Evolutionary conservation across 768 basidiomycete species (phyloP).

Genomic region (Russula ochroleuca): DNA sequence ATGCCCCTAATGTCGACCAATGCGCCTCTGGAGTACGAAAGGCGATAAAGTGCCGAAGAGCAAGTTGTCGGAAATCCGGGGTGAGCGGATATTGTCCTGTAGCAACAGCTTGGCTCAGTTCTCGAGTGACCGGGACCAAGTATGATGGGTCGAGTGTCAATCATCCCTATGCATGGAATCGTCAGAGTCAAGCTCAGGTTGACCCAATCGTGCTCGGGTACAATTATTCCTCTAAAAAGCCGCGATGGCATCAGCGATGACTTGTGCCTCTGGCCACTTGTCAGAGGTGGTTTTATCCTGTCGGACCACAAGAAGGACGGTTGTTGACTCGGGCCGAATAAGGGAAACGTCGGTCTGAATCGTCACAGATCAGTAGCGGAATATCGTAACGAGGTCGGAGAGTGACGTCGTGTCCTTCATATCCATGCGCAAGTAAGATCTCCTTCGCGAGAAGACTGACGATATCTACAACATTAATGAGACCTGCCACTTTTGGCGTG

Average conservation of each 20-base stretch:
- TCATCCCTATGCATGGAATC: conserved; percentile 2
- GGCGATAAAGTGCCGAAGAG: not conserved
- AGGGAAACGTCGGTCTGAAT: not conserved
- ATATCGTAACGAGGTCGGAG: not conserved
- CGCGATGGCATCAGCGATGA: conserved; percentile 11
- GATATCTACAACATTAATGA: too few species aligned
- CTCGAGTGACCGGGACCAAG: not conserved
- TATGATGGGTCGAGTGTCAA: conserved; percentile 8
- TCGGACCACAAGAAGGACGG: conserved; percentile 1
- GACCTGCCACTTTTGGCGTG: conserved; percentile 3
- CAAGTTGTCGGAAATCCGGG: not conserved
- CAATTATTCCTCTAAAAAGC: conserved; percentile 3
- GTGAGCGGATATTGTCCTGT: not conserved
- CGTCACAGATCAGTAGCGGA: not conserved
- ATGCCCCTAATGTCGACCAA: not conserved
- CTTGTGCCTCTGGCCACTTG: conserved; percentile 5
- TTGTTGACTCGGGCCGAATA: not conserved
- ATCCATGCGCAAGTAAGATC: not conserved
- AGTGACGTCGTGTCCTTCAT: not conserved
- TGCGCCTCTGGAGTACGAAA: not conserved
- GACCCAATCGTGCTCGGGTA: not conserved
- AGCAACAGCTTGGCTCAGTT: not conserved
- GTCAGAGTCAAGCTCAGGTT: not conserved
- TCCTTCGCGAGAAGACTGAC: not conserved
- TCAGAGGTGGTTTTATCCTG: not conserved